A percentile compares a stretch with the other conserved stretches of the same genome.
phyloP scores from a whole-genome alignment of 768 basidiomycete genomes.

The Russula ochroleuca region DNA sequence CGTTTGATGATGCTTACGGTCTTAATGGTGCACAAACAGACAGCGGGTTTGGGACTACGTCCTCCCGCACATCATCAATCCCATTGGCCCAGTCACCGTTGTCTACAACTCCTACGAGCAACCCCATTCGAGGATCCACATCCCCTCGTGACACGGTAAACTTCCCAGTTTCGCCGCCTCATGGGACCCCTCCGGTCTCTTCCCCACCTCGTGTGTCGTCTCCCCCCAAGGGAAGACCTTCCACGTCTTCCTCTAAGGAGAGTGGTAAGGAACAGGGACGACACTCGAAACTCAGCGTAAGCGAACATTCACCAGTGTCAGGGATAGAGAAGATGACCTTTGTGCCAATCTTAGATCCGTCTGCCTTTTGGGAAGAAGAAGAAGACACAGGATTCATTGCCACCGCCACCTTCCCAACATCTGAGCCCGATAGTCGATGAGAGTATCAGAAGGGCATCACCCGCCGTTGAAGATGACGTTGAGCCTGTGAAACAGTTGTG shows the following conservation, averaged over 20 bases:
- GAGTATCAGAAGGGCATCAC: slow-evolving; percentile 40
- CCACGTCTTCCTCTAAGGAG: slow-evolving; percentile 40
- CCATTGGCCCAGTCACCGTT: slow-evolving; percentile 31
- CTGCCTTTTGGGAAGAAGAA: slow-evolving; percentile 76
- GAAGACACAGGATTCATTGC: slow-evolving; percentile 53
- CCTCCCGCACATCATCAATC: slow-evolving; percentile 35
- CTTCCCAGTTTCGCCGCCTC: slow-evolving; percentile 31
- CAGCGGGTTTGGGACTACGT: slow-evolving; percentile 36
- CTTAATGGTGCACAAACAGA: slow-evolving; percentile 29
- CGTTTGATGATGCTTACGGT: slow-evolving; percentile 50
- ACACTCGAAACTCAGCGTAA: slow-evolving; percentile 74
- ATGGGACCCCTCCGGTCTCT: slow-evolving; percentile 34
- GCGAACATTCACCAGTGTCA: slow-evolving; percentile 33
- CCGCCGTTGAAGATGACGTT: slow-evolving; percentile 65
- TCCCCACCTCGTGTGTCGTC: slow-evolving; percentile 48
- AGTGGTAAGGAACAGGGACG: slow-evolving; percentile 46
- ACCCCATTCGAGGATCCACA: slow-evolving; percentile 37
- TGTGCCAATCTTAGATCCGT: slow-evolving; percentile 50
- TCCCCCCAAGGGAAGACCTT: slow-evolving; percentile 45
- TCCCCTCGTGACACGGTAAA: slow-evolving; percentile 24
- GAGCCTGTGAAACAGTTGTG: slow-evolving; percentile 75
- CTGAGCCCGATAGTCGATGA: slow-evolving; percentile 45
- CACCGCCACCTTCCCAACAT: slow-evolving; percentile 36
- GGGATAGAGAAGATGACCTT: slow-evolving; percentile 12
- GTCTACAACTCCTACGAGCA: slow-evolving; percentile 39